These are phyloP conservation scores for Erigeron philadelphicus DNA, from an alignment of 140 eudicot species.

Conservation along the genomic window DNA sequence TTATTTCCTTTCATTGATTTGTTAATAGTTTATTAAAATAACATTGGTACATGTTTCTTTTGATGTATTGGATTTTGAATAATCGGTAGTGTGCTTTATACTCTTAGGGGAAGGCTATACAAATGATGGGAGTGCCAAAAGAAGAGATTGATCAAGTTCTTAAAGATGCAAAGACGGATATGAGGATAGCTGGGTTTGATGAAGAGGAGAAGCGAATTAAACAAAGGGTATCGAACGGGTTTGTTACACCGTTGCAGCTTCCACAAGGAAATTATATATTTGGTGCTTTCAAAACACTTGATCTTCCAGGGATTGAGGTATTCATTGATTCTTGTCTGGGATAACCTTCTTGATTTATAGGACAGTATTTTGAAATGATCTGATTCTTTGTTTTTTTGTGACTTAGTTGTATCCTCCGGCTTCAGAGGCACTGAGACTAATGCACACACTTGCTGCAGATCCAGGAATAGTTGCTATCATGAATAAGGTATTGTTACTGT, in stretches of 20 bases:
- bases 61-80: not conserved
- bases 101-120: constrained; percentile 67
- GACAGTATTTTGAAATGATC: constrained; percentile 14
- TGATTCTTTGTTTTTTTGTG: constrained; percentile 5
- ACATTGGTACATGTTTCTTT: no score
- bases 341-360: not conserved
- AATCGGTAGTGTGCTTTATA: not conserved
- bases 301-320: constrained; percentile 81
- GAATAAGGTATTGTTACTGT: constrained; percentile 60
- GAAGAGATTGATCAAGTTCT: constrained; percentile 76
- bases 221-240: constrained; percentile 41
- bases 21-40: not conserved
- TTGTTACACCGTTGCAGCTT: constrained; percentile 41
- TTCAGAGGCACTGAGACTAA: constrained; percentile 70
- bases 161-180: constrained; percentile 45
- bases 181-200: constrained; percentile 85
- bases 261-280: constrained; percentile 80
- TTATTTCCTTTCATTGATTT: not conserved
- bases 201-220: constrained; percentile 84
- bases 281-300: constrained; percentile 75
- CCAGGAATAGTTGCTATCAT: constrained; percentile 89
- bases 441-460: constrained; percentile 96
- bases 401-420: constrained; percentile 80
- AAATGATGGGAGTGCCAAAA: constrained; percentile 85
- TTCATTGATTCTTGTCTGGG: not conserved